Base-by-base conservation (phyloP, 305 asterid species). In the Fraxinus sp. region DNA sequence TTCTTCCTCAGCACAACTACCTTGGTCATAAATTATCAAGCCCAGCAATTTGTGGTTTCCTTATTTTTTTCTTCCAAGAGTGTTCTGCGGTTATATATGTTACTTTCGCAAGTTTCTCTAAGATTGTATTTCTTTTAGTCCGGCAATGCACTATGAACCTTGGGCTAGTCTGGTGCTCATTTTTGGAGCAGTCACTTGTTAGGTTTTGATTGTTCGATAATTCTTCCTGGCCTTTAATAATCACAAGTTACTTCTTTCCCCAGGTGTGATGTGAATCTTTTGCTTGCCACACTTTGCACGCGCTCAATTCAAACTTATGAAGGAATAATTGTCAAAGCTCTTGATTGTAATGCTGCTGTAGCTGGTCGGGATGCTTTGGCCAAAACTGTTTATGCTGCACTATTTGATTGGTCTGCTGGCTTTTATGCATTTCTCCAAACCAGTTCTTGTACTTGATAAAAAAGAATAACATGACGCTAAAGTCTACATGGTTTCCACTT, bases 301-400 rank as follows among this genome's bases (percentile, higher is more conserved):
- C 96, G 97, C 28, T 93, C 98, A 74, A 97, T 97, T 80, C 98
- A 93, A 89, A 97, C 99, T 81, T 89, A 79, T 32, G 99, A 97
- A 90, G 98, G 98, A 74, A 86, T 89, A 83, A 95, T 97, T 86
- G 89, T 95, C 80, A 95, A 90, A 89, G 93, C 95, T 83, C 93
- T 97, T 83, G 99, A 97, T 84, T 91, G 95, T 78, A 87, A 75
- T 90, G 98, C 98, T 88, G 98, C 99, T 79, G 90, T 88, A 59
- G 93, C 97, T 79, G 98, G 99, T 75, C 95, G 98, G 88, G 98
- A 97, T 95, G 91, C 96, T 85, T 89, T 97, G 91, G 99, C 98
- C 5, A 97, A 97, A 87, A 95, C 98, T 70, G 88, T 97, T 87
- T 97, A 97, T 88, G 94, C 99, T 85, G 91, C 92, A 82, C 86